These are phyloP conservation scores for Rhizopus arrhizus DNA, from an alignment of 371 early-diverging fungal genomes.

Conservation along the genomic window DNA sequence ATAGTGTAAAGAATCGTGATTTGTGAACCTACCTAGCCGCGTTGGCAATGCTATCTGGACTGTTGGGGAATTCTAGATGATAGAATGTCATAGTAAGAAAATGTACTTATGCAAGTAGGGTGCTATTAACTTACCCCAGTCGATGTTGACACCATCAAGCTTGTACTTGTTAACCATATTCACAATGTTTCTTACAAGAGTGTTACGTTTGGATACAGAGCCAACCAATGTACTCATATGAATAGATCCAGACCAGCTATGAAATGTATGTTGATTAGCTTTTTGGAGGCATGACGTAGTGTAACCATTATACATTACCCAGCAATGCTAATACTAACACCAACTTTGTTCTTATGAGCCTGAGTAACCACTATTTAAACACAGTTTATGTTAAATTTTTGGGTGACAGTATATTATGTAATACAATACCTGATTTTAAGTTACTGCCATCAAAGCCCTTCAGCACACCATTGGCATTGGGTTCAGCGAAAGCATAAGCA, in stretches of 20 bases:
- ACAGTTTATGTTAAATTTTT: background rate
- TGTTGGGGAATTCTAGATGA: slow-evolving; percentile 45
- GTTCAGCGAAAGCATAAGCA: slow-evolving; percentile 45
- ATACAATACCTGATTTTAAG: slow-evolving; percentile 12
- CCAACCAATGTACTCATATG: slow-evolving; percentile 38
- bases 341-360: slow-evolving; percentile 39
- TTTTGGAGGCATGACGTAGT: background rate
- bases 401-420: background rate
- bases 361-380: slow-evolving; percentile 33
- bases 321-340: slow-evolving; percentile 45
- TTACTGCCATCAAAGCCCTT: slow-evolving; percentile 13
- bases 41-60: slow-evolving; percentile 39
- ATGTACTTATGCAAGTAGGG: background rate
- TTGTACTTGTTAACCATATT: slow-evolving; percentile 43
- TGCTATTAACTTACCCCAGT: slow-evolving; percentile 48
- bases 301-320: slow-evolving; percentile 27
- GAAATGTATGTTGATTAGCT: background rate
- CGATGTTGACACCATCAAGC: slow-evolving; percentile 65
- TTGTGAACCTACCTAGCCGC: background rate
- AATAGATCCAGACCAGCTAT: slow-evolving; percentile 48
- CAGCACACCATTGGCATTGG: slow-evolving; percentile 32
- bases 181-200: slow-evolving; percentile 31
- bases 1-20: background rate
- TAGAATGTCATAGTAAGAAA: background rate
- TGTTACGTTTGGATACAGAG: slow-evolving; percentile 16